These are phyloP conservation scores for Onygenales sp. DNA, from an alignment of 2,329 filamentous ascomycete genomes.

Conservation along the genomic window DNA sequence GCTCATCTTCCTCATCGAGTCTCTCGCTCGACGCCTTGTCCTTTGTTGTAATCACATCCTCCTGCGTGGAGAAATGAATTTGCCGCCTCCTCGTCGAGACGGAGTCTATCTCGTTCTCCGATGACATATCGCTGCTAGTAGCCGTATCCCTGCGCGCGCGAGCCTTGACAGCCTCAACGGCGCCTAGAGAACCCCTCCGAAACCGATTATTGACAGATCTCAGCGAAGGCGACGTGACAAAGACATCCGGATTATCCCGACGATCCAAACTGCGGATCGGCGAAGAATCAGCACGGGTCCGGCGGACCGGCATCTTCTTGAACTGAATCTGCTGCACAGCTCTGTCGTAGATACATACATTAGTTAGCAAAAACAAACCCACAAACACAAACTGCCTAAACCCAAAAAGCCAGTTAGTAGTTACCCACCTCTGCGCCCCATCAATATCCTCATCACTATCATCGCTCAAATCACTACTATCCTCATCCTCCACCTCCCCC, in stretches of 20 bases:
- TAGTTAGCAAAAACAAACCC: neutral
- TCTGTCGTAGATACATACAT: slow-evolving; percentile 23
- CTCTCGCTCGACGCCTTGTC: slow-evolving; percentile 11
- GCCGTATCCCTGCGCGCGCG: slow-evolving; percentile 52
- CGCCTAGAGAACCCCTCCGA: slow-evolving; percentile 47
- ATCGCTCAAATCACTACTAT: slow-evolving; percentile 57
- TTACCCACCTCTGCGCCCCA: slow-evolving; percentile 23
- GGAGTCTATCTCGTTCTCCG: slow-evolving; percentile 52
- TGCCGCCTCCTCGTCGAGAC: slow-evolving; percentile 45
- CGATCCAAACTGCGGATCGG: slow-evolving; percentile 54
- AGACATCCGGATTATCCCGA: slow-evolving; percentile 38
- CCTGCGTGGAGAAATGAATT: slow-evolving; percentile 35
- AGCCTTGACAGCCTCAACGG: slow-evolving; percentile 44
- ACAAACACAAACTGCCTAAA: too few relatives aligned
- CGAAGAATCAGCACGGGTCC: slow-evolving; percentile 70
- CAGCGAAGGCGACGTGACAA: slow-evolving; percentile 47
- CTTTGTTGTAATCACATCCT: slow-evolving; percentile 25
- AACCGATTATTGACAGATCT: slow-evolving; percentile 37
- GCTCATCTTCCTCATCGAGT: slow-evolving; percentile 17
- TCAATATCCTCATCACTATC: slow-evolving; percentile 56
- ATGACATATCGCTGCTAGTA: slow-evolving; percentile 57
- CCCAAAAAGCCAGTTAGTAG: neutral
- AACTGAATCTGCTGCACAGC: slow-evolving; percentile 90
- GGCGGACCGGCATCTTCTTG: slow-evolving; percentile 84
- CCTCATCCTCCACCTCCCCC: slow-evolving; percentile 49